Conservation (phyloP, 225 moss, liverwort and hornwort genomes). For the Pseudoscleropodium purum region DNA sequence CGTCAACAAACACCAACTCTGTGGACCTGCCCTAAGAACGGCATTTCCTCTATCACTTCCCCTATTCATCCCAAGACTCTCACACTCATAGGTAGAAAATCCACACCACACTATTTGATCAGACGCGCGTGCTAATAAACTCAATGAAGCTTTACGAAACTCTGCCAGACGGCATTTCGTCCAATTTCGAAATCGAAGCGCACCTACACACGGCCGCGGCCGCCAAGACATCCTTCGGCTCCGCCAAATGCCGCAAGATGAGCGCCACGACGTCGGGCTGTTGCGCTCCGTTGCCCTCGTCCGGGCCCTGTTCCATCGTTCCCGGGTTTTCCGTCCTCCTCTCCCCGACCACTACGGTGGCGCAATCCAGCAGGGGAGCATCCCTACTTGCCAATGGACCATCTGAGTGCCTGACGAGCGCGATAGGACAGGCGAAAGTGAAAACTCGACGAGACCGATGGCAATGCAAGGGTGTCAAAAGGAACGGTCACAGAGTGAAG, state of each 20-base stretch:
- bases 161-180: neutral
- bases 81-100: neutral
- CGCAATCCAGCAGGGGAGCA: neutral
- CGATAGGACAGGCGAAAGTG: neutral
- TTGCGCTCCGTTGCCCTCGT: slow-evolving; percentile 1
- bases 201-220: slow-evolving; percentile 60
- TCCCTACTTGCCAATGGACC: neutral
- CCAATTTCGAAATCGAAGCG: neutral
- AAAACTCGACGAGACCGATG: neutral
- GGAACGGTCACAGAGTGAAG: neutral
- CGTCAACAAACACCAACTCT: neutral
- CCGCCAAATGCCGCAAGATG: slow-evolving; percentile 31
- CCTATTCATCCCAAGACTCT: neutral
- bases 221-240: slow-evolving; percentile 39
- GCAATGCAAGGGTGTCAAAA: too few relatives aligned
- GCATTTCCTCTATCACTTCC: neutral
- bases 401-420: neutral
- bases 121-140: neutral
- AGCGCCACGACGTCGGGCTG: slow-evolving; percentile 45
- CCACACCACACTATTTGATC: neutral
- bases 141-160: neutral
- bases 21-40: neutral
- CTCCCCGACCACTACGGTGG: neutral
- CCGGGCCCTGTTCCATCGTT: slow-evolving; percentile 1
- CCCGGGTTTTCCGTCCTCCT: neutral